Base-by-base conservation (phyloP, 2,329 filamentous ascomycete genomes). In the Apiospora phragmitis region DNA sequence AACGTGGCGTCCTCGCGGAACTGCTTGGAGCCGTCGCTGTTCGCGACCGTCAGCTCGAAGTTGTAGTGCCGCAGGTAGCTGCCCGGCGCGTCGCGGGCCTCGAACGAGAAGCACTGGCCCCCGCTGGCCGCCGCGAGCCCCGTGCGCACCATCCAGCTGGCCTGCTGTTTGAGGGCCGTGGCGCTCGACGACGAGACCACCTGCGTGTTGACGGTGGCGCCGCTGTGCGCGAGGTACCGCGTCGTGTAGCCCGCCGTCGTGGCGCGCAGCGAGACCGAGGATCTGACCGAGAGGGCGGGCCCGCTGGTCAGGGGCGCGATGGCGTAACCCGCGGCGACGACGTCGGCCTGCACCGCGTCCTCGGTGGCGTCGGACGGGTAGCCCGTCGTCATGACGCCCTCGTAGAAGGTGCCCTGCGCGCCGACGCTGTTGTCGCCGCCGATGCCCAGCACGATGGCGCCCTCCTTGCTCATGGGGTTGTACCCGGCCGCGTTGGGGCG, bases 381-480 rank as follows among this genome's bases (percentile, higher is more conserved):
- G 0, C 89, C 88, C 0, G 83, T 79, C 18, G 89, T 91, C 88
- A 92, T 90, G 32, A 87, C 89, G 32, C 89, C 90, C 79, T 92
- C 90, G 78, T 91, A 90, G 75, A 90, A 90, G 0, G 89, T 91
- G 35, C 90, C 89, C 76, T 90, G 87, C 0, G 83, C 89, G 65
- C 86, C 75, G 74, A 82, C 81, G 76, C 87, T 90, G 80, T 90
- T 92, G 74, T 92, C 90, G 9, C 90, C 90, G n/a, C 90, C 90
- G 69, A 91, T 91, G n/a, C 90, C 90, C n/a, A 92, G 87, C 71
- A 92, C 85, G 62, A 92, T 90, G 70, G 89, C 86, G 16, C 90
- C 90, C 76, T 92, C 89, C 73, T 91, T 91, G 73, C 75, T 82
- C 90, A 92, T 92, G 0, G 86, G 84, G 76, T 90, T 87, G 79